These are phyloP conservation scores for Epipyxis sp. DNA, from an alignment of 108 stramenopile genomes.

Conservation along the genomic window DNA sequence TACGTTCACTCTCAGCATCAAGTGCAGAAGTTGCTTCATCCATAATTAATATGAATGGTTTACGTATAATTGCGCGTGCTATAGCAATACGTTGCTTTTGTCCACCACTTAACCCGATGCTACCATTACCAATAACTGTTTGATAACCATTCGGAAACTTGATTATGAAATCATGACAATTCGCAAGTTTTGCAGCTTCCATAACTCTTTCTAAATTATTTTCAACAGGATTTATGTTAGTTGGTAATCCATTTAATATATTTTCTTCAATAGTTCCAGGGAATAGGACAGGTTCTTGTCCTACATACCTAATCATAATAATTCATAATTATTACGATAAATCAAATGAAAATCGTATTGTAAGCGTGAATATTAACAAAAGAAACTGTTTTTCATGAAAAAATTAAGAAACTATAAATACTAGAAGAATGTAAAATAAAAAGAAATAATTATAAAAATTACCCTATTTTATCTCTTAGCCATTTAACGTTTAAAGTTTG, in stretches of 20 bases:
- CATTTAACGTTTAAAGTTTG: slow-evolving; percentile 64
- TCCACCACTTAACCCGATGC: slow-evolving; percentile 77
- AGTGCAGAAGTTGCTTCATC: slow-evolving; percentile 82
- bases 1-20: slow-evolving; percentile 72
- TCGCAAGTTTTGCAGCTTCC: not conserved
- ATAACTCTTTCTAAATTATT: not conserved
- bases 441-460: not conserved
- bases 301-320: slow-evolving; percentile 56
- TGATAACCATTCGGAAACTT: slow-evolving; percentile 61
- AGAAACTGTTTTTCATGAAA: too few species aligned
- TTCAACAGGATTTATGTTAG: not conserved
- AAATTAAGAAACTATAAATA: too few species aligned
- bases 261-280: slow-evolving; percentile 79
- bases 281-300: slow-evolving; percentile 88
- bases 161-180: slow-evolving; percentile 9
- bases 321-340: not conserved
- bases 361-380: not conserved
- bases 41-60: slow-evolving; percentile 74
- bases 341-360: not conserved
- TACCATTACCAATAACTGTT: slow-evolving; percentile 64
- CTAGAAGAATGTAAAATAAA: too few species aligned
- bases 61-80: slow-evolving; percentile 81
- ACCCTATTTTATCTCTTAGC: slow-evolving; percentile 72
- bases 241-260: slow-evolving; percentile 67
- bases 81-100: slow-evolving; percentile 93